Conservation (phyloP, 176 grass and related monocot species). For the Aegilops tauschii region DNA sequence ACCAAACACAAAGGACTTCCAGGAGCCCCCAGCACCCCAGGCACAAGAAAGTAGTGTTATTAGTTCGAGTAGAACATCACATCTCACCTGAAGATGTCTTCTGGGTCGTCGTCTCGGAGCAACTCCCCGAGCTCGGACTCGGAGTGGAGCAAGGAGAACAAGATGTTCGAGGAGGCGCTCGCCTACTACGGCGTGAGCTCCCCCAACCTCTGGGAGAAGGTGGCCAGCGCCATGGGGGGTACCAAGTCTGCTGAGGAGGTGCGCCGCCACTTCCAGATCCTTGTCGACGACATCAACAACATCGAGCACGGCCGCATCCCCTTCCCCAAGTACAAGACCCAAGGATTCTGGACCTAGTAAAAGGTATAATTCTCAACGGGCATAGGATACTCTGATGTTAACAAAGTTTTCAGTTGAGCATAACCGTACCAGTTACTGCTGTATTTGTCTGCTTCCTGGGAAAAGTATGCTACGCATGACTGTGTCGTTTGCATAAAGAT, state of each 20-base stretch:
- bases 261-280: constrained; percentile 63
- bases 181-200: constrained; percentile 69
- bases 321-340: constrained; percentile 61
- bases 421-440: background rate
- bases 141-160: constrained; percentile 71
- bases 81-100: constrained; percentile 39
- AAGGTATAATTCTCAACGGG: background rate
- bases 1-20: constrained; percentile 15
- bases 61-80: background rate
- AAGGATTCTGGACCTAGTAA: constrained; percentile 36
- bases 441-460: background rate
- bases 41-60: background rate
- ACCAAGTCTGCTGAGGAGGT: constrained; percentile 81
- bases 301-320: constrained; percentile 49
- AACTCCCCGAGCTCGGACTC: constrained; percentile 28
- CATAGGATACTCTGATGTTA: background rate
- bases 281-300: constrained; percentile 50
- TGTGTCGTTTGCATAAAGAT: too few species aligned
- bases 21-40: background rate
- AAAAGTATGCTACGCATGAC: background rate
- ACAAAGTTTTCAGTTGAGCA: background rate
- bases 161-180: constrained; percentile 78
- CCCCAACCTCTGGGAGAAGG: constrained; percentile 87
- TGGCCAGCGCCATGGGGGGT: constrained; percentile 69
- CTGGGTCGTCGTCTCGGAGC: constrained; percentile 32